Percentiles rank a stretch among this genome's conserved stretches.
Conservation (phyloP, 257 asterid species). For the Solanum sejunctum region DNA sequence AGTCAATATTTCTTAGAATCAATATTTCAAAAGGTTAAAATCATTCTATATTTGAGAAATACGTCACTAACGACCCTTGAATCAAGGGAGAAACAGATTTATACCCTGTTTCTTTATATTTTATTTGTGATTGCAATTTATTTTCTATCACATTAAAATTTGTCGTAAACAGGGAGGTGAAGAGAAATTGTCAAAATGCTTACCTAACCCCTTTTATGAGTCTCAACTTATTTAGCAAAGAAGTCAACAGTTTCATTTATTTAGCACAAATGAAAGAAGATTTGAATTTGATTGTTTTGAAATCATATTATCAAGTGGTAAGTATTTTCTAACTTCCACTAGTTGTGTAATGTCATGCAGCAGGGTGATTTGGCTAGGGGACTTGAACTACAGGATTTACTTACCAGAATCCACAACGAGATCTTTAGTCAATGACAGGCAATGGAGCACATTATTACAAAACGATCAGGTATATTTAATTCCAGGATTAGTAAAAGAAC, state of each 20-base stretch:
- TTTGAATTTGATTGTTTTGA: not conserved
- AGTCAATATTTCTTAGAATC: too few species aligned
- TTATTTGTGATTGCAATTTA: too few species aligned
- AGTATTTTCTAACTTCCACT: not conserved
- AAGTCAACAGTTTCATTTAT: not conserved
- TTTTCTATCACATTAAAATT: too few species aligned
- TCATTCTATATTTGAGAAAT: too few species aligned
- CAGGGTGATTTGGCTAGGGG: conserved; percentile 59
- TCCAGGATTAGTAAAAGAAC: not conserved
- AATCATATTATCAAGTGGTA: not conserved
- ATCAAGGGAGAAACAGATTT: too few species aligned
- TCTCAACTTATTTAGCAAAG: not conserved
- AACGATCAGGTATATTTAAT: conserved; percentile 40
- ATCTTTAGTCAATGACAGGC: conserved; percentile 33
- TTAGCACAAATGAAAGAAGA: not conserved
- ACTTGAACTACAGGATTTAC: conserved; percentile 54
- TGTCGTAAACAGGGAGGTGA: too few species aligned
- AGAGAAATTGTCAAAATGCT: not conserved
- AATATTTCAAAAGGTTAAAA: too few species aligned
- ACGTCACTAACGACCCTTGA: too few species aligned
- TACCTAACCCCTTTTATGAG: not conserved
- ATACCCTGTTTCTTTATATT: too few species aligned
- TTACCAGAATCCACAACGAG: conserved; percentile 47
- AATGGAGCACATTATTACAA: conserved; percentile 40
- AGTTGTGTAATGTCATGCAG: conserved; percentile 14